Base-by-base conservation (phyloP, 768 basidiomycete species). In the Hericium alpestre region DNA sequence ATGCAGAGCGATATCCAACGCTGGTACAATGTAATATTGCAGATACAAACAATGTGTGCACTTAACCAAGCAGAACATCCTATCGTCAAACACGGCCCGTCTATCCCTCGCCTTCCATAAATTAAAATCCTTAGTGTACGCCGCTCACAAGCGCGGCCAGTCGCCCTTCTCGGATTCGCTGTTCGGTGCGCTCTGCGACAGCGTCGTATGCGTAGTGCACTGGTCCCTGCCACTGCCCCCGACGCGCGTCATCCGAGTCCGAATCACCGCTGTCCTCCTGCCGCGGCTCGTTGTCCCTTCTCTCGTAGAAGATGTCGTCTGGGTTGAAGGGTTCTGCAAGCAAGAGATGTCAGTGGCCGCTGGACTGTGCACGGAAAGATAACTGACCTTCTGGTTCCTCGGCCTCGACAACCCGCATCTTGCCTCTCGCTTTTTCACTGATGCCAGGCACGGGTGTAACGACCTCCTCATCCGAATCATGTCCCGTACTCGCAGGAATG, bases 171-270 rank as follows among this genome's bases (percentile, higher is more conserved):
- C 71, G 71, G 54, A 86, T 73, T 56, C 81, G 74, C 71, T 83
- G 76, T 61, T 79, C 73, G 54, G 82, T 81, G 60, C 88, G 79
- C 68, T 95, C 92, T 23, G 90, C 90, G 5, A 86, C 90, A 0
- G 93, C 93, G 66, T 96, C 93, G 68, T 96, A 96, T n/a, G 87
- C 90, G 70, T 86, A 93, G 13, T 79, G 79, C 23, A 82, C 76
- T 2, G 82, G 79, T 18, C 71, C 76, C 51, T 77, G 79, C 60
- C 64, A 65, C 27, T 64, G 67, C 40, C 69, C 69, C 64, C 68
- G 71, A 15, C 63, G 66, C 13, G 69, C 70, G 27, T 79, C 78
- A 22, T 82, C 82, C 10, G 75, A 74, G 51, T 83, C 83, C 25
- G 77, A 79, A 46, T 82, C 61, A 37, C 50, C 79, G 12, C 67